phyloP scores from a whole-genome alignment of 2,329 filamentous ascomycete species.

The Whalleya microplaca region DNA sequence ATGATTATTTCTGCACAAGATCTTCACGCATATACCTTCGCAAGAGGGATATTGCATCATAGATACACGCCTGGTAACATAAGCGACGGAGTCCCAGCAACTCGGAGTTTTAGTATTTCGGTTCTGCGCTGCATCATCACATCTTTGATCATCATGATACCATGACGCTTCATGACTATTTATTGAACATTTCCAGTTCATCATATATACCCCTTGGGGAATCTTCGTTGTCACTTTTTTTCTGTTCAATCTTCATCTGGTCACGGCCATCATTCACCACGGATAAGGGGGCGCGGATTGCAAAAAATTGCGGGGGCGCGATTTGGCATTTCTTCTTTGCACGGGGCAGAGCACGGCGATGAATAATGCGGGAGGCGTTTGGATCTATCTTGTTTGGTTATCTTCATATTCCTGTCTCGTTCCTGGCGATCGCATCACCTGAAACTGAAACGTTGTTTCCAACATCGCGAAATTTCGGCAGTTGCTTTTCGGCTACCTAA shows the following conservation, averaged over 20 bases:
- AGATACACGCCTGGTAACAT: neutral
- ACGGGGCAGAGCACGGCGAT: conserved; percentile 11
- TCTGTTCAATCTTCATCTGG: conserved; percentile 20
- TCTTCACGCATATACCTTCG: neutral
- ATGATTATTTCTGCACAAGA: neutral
- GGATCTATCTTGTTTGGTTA: neutral
- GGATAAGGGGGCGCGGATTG: conserved; percentile 22
- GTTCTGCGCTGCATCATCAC: conserved; percentile 20
- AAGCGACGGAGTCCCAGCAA: conserved; percentile 40
- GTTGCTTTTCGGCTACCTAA: too few relatives aligned
- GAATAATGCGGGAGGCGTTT: neutral
- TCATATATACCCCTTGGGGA: conserved; percentile 23
- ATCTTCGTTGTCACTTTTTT: conserved; percentile 21
- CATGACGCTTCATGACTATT: conserved; percentile 23
- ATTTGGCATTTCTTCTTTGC: conserved; percentile 10
- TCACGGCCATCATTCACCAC: conserved; percentile 21
- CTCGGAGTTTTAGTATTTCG: conserved; percentile 47
- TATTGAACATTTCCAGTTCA: conserved; percentile 15
- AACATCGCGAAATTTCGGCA: neutral
- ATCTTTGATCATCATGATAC: conserved; percentile 24
- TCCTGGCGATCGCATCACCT: neutral
- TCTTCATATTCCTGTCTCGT: neutral
- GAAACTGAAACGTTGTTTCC: neutral
- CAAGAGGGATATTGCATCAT: neutral
- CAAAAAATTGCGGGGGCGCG: conserved; percentile 13